phyloP scores from a whole-genome alignment of 2,329 filamentous ascomycete genomes.

The Cladophialophora psammophila region DNA sequence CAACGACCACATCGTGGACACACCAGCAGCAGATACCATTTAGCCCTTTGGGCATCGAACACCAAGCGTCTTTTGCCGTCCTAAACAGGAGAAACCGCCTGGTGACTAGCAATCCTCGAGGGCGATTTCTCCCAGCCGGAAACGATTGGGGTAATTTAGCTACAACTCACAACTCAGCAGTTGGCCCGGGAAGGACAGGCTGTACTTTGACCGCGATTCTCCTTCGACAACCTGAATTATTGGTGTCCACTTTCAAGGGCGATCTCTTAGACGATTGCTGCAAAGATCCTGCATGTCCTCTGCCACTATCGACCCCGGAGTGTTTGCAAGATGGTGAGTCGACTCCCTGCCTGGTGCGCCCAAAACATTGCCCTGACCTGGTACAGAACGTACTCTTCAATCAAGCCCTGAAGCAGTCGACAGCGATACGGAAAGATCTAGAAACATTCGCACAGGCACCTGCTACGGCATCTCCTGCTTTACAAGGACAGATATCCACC shows the following conservation, averaged over 20 bases:
- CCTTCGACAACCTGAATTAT: constrained; percentile 7
- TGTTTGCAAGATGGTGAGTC: constrained; percentile 30
- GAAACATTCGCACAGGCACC: constrained; percentile 70
- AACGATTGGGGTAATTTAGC: too few species aligned
- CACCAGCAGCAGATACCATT: too few species aligned
- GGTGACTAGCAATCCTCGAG: not conserved
- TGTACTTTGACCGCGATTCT: constrained; percentile 25
- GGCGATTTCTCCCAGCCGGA: not conserved
- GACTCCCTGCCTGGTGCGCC: not conserved
- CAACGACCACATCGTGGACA: too few species aligned
- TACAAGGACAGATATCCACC: constrained; percentile 77
- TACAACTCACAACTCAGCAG: not conserved
- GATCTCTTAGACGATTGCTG: not conserved
- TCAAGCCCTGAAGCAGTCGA: constrained; percentile 82
- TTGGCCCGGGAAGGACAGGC: constrained; percentile 25
- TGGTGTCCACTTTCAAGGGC: not conserved
- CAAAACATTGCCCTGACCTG: constrained; percentile 3
- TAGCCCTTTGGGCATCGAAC: too few species aligned
- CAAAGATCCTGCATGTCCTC: not conserved
- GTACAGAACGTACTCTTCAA: constrained; percentile 82
- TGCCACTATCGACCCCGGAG: not conserved
- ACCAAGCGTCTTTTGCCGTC: too few species aligned
- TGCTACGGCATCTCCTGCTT: constrained; percentile 64
- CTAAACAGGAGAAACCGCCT: too few species aligned
- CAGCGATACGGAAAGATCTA: constrained; percentile 78